Conservation (phyloP, 2,329 filamentous ascomycete species). For the Nothomitra cinnamomea region DNA sequence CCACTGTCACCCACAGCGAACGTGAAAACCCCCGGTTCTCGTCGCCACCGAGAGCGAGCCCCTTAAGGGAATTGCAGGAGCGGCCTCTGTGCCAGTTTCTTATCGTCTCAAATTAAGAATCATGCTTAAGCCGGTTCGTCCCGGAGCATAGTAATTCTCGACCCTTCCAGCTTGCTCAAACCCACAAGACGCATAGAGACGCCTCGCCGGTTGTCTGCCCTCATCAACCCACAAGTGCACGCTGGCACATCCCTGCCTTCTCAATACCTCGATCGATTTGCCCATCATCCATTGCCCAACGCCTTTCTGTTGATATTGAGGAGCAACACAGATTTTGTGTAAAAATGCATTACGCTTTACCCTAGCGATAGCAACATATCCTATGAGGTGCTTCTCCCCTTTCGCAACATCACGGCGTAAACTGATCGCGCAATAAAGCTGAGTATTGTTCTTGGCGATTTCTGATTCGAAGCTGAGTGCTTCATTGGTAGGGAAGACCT, state of each 20-base stretch:
- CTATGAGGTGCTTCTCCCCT: constrained; percentile 17
- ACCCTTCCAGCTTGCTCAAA: constrained; percentile 30
- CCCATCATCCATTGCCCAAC: constrained; percentile 28
- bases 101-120: constrained; percentile 7
- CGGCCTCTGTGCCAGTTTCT: not conserved
- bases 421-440: constrained; percentile 20
- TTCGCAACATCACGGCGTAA: no score
- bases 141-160: constrained; percentile 32
- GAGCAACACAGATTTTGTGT: constrained; percentile 34
- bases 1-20: not conserved
- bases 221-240: constrained; percentile 36
- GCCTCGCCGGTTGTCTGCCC: constrained; percentile 25
- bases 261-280: constrained; percentile 25
- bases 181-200: constrained; percentile 27
- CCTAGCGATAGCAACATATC: constrained; percentile 30
- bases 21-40: not conserved
- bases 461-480: constrained; percentile 30
- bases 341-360: constrained; percentile 28
- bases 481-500: constrained; percentile 29
- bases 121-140: constrained; percentile 26
- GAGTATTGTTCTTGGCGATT: constrained; percentile 32
- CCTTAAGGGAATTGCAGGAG: not conserved
- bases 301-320: constrained; percentile 28
- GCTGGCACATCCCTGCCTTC: constrained; percentile 28
- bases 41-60: no score